A percentile compares a stretch with the other conserved stretches of the same genome.
Conservation (phyloP, 2,329 filamentous ascomycete species). For the Bipolaris bicolor region DNA sequence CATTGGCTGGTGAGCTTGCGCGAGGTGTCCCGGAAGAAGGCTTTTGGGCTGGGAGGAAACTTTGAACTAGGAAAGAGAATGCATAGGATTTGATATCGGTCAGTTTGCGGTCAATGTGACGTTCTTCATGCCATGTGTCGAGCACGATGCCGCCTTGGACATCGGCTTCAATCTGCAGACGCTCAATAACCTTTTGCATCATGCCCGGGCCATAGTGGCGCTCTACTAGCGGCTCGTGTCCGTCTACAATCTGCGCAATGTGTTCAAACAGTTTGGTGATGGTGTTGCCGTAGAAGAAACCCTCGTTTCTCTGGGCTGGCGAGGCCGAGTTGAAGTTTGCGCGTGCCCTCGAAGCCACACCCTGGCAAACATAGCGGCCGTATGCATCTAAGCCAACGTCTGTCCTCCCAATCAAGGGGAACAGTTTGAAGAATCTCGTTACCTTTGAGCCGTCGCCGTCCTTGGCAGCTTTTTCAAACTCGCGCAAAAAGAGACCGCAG, state of each 20-base stretch:
- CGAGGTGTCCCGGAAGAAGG: slow-evolving; percentile 67
- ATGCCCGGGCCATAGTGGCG: slow-evolving; percentile 90
- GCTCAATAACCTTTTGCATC: slow-evolving; percentile 93
- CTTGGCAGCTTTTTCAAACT: slow-evolving; percentile 90
- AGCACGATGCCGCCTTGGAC: slow-evolving; percentile 94
- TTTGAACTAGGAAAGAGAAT: slow-evolving; percentile 95
- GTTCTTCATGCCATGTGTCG: slow-evolving; percentile 93
- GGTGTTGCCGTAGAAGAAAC: slow-evolving; percentile 89
- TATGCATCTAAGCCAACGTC: slow-evolving; percentile 94
- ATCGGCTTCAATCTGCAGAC: slow-evolving; percentile 91
- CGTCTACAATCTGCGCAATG: slow-evolving; percentile 94
- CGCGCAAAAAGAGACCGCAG: slow-evolving; percentile 86
- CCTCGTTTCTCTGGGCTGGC: slow-evolving; percentile 69
- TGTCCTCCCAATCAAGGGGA: slow-evolving; percentile 87
- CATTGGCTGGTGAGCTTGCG: slow-evolving; percentile 74
- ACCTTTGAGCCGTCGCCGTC: slow-evolving; percentile 89
- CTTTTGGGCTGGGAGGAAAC: slow-evolving; percentile 78
- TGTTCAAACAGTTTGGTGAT: slow-evolving; percentile 95
- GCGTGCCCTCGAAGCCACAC: slow-evolving; percentile 83
- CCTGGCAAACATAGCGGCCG: slow-evolving; percentile 93
- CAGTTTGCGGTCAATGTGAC: slow-evolving; percentile 80
- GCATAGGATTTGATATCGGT: slow-evolving; percentile 98
- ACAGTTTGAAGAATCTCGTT: slow-evolving; percentile 97
- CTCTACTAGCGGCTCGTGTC: slow-evolving; percentile 88
- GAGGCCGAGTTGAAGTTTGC: slow-evolving; percentile 76